Conservation (phyloP, 2,329 filamentous ascomycete genomes). For the Sarocladiaceae sp. region DNA sequence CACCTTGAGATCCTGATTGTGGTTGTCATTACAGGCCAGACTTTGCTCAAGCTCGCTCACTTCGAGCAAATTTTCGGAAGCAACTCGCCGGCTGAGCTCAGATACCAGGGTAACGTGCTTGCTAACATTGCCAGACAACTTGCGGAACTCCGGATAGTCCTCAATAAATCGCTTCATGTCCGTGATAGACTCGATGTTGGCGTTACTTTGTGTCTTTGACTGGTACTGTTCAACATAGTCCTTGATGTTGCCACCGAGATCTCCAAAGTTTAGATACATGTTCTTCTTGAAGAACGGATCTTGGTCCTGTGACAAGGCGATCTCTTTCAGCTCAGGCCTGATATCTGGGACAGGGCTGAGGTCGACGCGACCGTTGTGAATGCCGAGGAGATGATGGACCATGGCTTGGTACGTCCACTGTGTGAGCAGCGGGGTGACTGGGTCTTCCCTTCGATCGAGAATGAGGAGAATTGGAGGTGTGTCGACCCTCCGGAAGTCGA, state of each 20-base stretch:
- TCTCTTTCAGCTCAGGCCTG: constrained; percentile 83
- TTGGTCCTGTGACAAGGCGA: constrained; percentile 93
- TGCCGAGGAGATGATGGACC: constrained; percentile 94
- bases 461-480: constrained; percentile 90
- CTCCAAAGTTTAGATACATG: constrained; percentile 97
- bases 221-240: constrained; percentile 99
- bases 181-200: constrained; percentile 92
- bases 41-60: constrained; percentile 97
- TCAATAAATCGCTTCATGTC: constrained; percentile 99
- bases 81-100: constrained; percentile 84
- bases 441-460: constrained; percentile 88
- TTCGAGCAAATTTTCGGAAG: constrained; percentile 82
- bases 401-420: constrained; percentile 99
- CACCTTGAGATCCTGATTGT: constrained; percentile 86
- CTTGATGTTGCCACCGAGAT: constrained; percentile 93
- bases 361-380: constrained; percentile 91
- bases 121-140: constrained; percentile 95
- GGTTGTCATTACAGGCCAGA: constrained; percentile 93
- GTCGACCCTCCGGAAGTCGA: constrained; percentile 92
- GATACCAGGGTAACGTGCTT: constrained; percentile 97
- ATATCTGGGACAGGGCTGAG: constrained; percentile 80
- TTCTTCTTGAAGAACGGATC: constrained; percentile 99
- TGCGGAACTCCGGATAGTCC: constrained; percentile 96
- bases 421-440: constrained; percentile 87
- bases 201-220: constrained; percentile 92